Evolutionary conservation across 1,284 basidiomycete species (phyloP), one percentile per base, ranked within the genome.

Genomic region (Sporisorium reilianum): DNA sequence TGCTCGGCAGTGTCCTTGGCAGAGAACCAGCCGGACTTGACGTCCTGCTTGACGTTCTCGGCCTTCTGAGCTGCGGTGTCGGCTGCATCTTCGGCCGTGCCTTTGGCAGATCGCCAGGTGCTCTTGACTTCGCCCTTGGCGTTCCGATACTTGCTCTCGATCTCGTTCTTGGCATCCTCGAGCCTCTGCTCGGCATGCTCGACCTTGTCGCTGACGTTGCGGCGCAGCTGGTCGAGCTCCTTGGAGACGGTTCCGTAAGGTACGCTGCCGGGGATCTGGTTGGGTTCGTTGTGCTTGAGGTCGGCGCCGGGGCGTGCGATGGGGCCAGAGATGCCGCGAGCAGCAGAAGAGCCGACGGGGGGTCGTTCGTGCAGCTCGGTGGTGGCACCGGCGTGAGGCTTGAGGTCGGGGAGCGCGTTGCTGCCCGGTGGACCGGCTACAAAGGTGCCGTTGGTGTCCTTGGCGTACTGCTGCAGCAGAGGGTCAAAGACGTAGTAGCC

Each of bases 401-500:
- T 66, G 52, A 75, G 57, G 50, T 70, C 63, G 1, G 73, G 73
- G 23, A 75, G 67, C 7, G 67, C 36, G 46, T 57, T 66, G 64
- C 55, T 62, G 40, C 68, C 68, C 18, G 68, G 61, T 16, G 61
- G 57, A 25, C 64, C 68, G 12, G 73, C 49, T 9, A 55, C 45
- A 32, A 72, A 76, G 32, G 73, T 76, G 51, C 69, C 68, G 32
- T 65, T 62, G 58, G 73, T 76, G 55, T 76, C 73, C 49, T 68
- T 63, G 25, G 55, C 44, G 38, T 76, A 76, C 59, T 76, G 73
- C 40, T 63, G 60, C 22, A 76, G 73, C 38, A 76, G 25, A 22
- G 73, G 73, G n/a, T 76, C 73, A 44, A 72, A 76, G 61, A 76
- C 73, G 49, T 68, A 76, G 68, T 68, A 67, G 34, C 73, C 73